These are phyloP conservation scores for Pestalotiopsis sp. DNA, from an alignment of 2,329 filamentous ascomycete genomes.

Conservation along the genomic window DNA sequence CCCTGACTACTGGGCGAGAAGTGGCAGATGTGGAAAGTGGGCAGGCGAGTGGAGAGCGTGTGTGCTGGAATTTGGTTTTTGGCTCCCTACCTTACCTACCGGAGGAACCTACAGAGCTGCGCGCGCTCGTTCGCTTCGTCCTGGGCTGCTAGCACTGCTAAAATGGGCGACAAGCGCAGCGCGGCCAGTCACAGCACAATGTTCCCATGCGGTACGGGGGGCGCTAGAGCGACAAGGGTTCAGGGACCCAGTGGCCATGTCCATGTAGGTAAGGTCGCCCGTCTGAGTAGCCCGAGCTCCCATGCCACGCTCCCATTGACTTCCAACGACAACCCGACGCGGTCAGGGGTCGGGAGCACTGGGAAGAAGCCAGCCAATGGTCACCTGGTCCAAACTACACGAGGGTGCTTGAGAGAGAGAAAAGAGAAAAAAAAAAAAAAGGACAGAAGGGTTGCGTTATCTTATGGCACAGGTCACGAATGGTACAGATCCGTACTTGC, in stretches of 20 bases:
- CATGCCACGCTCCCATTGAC: neutral
- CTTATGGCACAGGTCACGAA: neutral
- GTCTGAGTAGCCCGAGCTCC: neutral
- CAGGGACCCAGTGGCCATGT: neutral
- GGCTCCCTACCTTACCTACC: neutral
- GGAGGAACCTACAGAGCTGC: neutral
- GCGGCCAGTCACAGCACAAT: neutral
- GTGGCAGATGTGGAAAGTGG: neutral
- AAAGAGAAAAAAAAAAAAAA: neutral
- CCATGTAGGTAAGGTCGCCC: neutral
- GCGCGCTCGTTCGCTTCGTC: neutral
- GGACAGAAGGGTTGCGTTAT: neutral
- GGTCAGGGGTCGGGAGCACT: neutral
- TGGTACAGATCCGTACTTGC: neutral
- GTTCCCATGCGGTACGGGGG: neutral
- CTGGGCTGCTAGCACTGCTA: neutral
- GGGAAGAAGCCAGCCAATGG: neutral
- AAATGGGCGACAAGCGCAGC: slow-evolving; percentile 4
- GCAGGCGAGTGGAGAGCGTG: slow-evolving; percentile 6
- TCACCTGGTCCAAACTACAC: too few relatives aligned
- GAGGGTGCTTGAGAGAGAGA: neutral
- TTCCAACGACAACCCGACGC: neutral
- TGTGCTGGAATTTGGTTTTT: neutral
- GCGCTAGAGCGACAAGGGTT: slow-evolving; percentile 3
- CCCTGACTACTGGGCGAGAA: neutral